A percentile compares a stretch with the other conserved stretches of the same genome.
These are phyloP conservation scores for Cryptosporidium canis DNA, from an alignment of 169 alveolate species.

Conservation along the genomic window DNA sequence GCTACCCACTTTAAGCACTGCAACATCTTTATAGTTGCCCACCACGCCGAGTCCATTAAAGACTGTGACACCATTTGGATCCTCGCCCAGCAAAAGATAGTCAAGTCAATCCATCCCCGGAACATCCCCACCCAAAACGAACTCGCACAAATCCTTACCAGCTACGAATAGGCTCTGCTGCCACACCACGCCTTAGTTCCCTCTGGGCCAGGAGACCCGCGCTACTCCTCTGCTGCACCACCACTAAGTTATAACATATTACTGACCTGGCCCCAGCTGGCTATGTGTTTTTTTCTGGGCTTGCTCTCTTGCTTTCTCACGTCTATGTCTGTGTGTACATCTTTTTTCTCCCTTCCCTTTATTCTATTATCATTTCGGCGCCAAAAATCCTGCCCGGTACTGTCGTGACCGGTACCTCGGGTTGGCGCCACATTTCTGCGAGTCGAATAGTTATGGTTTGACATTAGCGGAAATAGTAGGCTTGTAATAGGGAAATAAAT, in stretches of 20 bases:
- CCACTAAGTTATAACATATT: too few relatives aligned
- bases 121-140: conserved; percentile 49
- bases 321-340: too few relatives aligned
- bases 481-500: background rate
- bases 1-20: conserved; percentile 50
- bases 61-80: conserved; percentile 32
- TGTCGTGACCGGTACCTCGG: too few relatives aligned
- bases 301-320: too few relatives aligned
- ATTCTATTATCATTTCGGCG: background rate
- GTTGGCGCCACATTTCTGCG: background rate
- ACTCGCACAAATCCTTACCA: conserved; percentile 42
- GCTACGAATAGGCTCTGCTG: conserved; percentile 3
- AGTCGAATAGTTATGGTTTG: background rate
- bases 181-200: too few relatives aligned
- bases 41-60: conserved; percentile 53
- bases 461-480: background rate
- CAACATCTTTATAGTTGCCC: conserved; percentile 55
- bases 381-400: background rate
- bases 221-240: too few relatives aligned
- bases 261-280: too few relatives aligned
- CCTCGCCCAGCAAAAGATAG: conserved; percentile 42
- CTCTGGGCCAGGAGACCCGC: too few relatives aligned
- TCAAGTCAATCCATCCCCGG: conserved; percentile 38
- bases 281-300: too few relatives aligned
- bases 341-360: background rate